These are phyloP conservation scores for Trichomonas vaginalis DNA, from an alignment of 208 protist genomes.

Conservation along the genomic window DNA sequence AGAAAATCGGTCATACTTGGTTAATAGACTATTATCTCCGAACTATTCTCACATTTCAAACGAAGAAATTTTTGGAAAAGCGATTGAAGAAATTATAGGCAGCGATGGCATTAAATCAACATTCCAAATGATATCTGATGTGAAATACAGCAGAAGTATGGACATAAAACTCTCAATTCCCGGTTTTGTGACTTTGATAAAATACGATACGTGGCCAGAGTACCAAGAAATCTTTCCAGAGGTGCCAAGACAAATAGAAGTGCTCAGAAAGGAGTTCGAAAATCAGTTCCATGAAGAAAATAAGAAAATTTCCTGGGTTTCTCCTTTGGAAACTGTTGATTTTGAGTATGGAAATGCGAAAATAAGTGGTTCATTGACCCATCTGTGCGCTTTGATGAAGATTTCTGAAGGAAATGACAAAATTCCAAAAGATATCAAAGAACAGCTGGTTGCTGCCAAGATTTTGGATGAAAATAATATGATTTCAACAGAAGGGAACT, in stretches of 20 bases:
- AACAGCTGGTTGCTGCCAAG: neutral
- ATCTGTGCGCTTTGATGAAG: neutral
- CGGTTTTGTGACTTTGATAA: neutral
- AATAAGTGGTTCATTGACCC: neutral
- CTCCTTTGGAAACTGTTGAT: neutral
- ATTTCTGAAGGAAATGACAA: neutral
- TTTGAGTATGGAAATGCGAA: neutral
- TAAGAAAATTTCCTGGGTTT: neutral
- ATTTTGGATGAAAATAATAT: neutral
- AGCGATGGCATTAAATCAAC: neutral
- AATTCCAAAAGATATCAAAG: neutral
- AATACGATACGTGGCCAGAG: neutral
- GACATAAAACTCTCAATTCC: neutral
- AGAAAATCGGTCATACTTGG: neutral
- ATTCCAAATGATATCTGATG: neutral
- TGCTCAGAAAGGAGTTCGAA: neutral
- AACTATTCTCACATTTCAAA: neutral
- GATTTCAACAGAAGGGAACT: neutral
- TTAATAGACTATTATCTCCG: neutral
- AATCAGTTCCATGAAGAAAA: neutral
- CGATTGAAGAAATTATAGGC: neutral
- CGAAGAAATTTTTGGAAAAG: neutral
- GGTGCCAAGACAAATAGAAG: neutral
- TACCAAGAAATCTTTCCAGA: neutral
- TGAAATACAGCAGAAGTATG: neutral